Evolutionary conservation across 2,329 filamentous ascomycete species (phyloP).

Genomic region (Delphinella strobiligena): DNA sequence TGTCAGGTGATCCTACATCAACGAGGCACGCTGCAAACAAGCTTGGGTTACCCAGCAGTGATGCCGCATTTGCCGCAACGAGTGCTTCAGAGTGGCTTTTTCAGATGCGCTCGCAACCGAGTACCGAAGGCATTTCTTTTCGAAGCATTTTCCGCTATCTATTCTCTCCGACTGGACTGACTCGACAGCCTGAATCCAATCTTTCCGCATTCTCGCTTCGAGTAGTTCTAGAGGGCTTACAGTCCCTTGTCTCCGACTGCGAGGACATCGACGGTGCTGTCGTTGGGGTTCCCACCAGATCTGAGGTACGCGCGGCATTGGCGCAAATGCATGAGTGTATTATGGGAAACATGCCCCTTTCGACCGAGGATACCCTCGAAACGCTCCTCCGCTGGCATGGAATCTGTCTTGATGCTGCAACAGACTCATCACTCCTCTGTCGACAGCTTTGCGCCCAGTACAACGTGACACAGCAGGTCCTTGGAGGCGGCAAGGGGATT

Average conservation of each 20-base stretch:
- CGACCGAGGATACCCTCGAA: conserved; percentile 26
- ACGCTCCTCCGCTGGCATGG: conserved; percentile 33
- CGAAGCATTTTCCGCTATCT: conserved; percentile 28
- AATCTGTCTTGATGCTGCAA: conserved; percentile 31
- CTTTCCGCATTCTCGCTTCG: conserved; percentile 30
- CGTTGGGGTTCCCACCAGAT: conserved; percentile 28
- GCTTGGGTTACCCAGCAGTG: conserved; percentile 27
- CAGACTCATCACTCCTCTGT: conserved; percentile 28
- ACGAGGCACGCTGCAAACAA: conserved; percentile 31
- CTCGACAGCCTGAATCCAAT: conserved; percentile 16
- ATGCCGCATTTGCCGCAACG: conserved; percentile 28
- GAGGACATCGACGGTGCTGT: conserved; percentile 25
- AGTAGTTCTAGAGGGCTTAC: conserved; percentile 32
- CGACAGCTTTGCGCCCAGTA: conserved; percentile 27
- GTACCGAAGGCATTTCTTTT: conserved; percentile 25
- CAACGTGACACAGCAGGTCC: conserved; percentile 28
- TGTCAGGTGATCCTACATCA: conserved; percentile 30
- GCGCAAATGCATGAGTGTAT: conserved; percentile 29
- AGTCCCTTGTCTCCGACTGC: conserved; percentile 30
- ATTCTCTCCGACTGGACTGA: conserved; percentile 15
- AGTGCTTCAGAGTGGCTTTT: conserved; percentile 30
- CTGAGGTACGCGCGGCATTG: conserved; percentile 28
- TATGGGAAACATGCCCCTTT: conserved; percentile 23
- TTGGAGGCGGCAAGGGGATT: conserved; percentile 18
- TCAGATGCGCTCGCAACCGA: conserved; percentile 21